These are phyloP conservation scores for Russula sp. DNA, from an alignment of 768 basidiomycete species.

Conservation along the genomic window DNA sequence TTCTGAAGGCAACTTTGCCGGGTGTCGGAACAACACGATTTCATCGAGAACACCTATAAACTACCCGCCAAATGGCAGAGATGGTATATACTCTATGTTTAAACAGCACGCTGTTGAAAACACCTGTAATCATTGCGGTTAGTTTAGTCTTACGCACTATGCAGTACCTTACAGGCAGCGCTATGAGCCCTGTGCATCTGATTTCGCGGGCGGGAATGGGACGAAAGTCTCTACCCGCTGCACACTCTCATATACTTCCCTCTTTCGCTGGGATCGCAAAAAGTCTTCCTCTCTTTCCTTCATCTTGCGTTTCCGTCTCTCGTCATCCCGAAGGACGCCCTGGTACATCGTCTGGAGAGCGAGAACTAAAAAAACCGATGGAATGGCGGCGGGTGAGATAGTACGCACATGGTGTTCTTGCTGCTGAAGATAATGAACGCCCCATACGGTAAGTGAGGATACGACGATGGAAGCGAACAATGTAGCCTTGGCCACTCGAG, in stretches of 20 bases:
- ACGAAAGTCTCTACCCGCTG: constrained; percentile 28
- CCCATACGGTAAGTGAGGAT: constrained; percentile 72
- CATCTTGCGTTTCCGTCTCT: constrained; percentile 66
- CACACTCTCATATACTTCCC: constrained; percentile 56
- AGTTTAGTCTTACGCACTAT: background rate
- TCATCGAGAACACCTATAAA: background rate
- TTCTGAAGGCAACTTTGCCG: no score
- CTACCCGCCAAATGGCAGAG: background rate
- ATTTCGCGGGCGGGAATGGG: background rate
- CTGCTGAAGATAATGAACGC: constrained; percentile 80
- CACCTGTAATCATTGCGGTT: background rate
- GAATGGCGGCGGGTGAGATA: background rate
- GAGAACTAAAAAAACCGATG: background rate
- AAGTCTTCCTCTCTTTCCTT: constrained; percentile 55
- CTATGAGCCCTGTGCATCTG: background rate
- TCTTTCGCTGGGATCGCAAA: constrained; percentile 52
- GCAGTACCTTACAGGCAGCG: background rate
- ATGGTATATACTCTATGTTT: background rate
- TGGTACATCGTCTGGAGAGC: constrained; percentile 73
- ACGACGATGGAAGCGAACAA: constrained; percentile 57
- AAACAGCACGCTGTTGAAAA: background rate
- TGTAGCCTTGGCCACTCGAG: constrained; percentile 64
- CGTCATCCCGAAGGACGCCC: constrained; percentile 86
- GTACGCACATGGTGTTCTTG: constrained; percentile 71
- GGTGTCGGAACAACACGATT: background rate